Evolutionary conservation across 2,329 filamentous ascomycete genomes (phyloP).

Genomic region (Paecilomyces formosus): DNA sequence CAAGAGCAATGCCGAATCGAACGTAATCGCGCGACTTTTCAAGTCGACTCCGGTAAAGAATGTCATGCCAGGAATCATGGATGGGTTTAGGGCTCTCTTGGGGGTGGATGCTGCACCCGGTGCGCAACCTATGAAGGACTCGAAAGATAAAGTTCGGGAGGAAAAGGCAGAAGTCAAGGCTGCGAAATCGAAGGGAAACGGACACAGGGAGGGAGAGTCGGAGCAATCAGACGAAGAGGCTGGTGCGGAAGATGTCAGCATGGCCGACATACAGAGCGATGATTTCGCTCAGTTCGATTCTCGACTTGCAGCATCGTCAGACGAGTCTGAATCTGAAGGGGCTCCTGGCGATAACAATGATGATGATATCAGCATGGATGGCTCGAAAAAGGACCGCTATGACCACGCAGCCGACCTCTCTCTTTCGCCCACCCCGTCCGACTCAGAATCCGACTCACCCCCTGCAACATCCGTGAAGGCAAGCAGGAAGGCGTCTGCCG

Average conservation of each 20-base stretch:
- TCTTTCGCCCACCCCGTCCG: conserved; percentile 26
- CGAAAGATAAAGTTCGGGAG: conserved; percentile 1
- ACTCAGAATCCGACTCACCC: conserved; percentile 16
- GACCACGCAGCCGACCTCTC: conserved; percentile 17
- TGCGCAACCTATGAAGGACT: conserved; percentile 4
- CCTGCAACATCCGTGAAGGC: conserved; percentile 19
- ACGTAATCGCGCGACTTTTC: conserved; percentile 53
- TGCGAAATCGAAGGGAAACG: neutral
- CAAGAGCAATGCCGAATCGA: conserved; percentile 42
- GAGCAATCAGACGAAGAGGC: conserved; percentile 7
- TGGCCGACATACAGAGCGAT: conserved; percentile 9
- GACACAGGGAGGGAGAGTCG: conserved; percentile 4
- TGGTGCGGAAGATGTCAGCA: conserved; percentile 10
- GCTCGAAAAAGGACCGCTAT: conserved; percentile 4
- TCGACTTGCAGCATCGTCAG: conserved; percentile 23
- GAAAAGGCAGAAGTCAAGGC: conserved; percentile 8
- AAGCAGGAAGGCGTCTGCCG: conserved; percentile 10
- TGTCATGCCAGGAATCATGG: conserved; percentile 42
- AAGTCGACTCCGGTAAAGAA: conserved; percentile 54
- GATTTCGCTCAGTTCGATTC: conserved; percentile 25
- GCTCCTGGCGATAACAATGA: conserved; percentile 18
- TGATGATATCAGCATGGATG: conserved; percentile 7
- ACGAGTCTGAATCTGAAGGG: conserved; percentile 7
- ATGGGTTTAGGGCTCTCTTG: conserved; percentile 31
- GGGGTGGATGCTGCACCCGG: conserved; percentile 21